Conservation (phyloP, 345 rosid species). For the Psidium guajava region DNA sequence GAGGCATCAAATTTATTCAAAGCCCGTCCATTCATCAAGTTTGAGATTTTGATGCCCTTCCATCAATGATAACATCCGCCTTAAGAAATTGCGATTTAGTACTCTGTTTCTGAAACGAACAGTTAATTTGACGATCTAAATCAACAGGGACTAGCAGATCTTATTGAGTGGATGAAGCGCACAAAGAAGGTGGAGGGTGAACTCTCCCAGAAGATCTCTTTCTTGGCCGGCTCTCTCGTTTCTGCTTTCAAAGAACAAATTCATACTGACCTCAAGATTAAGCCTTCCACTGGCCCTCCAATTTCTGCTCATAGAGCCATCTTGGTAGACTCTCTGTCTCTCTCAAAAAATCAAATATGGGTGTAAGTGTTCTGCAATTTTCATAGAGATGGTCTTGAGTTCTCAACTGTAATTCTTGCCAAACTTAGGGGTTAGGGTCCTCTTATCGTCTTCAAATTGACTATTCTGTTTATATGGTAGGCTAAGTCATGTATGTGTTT, state of each 20-base stretch:
- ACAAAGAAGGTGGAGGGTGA: conserved; percentile 60
- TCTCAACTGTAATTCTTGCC: background rate
- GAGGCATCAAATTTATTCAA: background rate
- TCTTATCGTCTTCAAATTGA: background rate
- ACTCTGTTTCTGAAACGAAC: background rate
- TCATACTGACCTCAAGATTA: conserved; percentile 53
- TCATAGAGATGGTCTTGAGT: background rate
- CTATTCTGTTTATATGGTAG: background rate
- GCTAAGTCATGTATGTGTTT: background rate
- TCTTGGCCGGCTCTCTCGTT: conserved; percentile 34
- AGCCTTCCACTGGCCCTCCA: conserved; percentile 46
- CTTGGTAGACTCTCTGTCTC: conserved; percentile 23
- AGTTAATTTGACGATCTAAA: background rate
- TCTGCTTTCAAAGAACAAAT: conserved; percentile 37
- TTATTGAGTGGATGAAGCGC: conserved; percentile 48
- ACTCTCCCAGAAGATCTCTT: conserved; percentile 44
- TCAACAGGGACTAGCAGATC: conserved; percentile 27
- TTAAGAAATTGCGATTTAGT: background rate
- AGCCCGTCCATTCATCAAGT: background rate
- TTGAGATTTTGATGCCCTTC: background rate
- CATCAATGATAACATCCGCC: background rate
- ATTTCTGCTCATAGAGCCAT: conserved; percentile 59
- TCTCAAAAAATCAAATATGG: background rate
- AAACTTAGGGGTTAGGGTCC: background rate
- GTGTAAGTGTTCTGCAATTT: background rate